Conservation (phyloP, 1,284 basidiomycete species). For the Tetrapyrgos nigripes region DNA sequence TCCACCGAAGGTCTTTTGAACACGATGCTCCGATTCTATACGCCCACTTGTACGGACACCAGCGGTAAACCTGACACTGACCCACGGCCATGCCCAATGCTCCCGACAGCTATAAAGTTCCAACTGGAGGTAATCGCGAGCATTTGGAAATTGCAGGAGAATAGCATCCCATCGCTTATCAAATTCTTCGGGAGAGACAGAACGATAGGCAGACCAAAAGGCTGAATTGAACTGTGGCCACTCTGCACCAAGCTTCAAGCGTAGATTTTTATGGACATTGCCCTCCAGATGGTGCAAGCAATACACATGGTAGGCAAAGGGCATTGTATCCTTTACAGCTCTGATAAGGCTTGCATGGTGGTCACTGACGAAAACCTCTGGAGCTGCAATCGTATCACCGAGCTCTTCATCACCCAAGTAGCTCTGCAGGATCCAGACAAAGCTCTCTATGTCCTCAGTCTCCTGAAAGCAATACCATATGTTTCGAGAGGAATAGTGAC, state of each 20-base stretch:
- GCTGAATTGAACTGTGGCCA: conserved; percentile 24
- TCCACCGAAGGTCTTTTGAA: conserved; percentile 27
- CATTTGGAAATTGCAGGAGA: conserved; percentile 13
- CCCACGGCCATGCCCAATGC: conserved; percentile 38
- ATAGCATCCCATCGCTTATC: conserved; percentile 25
- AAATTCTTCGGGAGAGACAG: conserved; percentile 35
- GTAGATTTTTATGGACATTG: conserved; percentile 27
- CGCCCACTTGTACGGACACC: conserved; percentile 35
- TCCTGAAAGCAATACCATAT: conserved; percentile 32
- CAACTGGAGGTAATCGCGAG: conserved; percentile 27
- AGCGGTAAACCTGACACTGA: conserved; percentile 30
- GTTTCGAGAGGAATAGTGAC: conserved; percentile 23
- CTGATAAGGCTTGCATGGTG: conserved; percentile 25
- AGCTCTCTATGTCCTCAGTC: conserved; percentile 24
- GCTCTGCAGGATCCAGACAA: conserved; percentile 32
- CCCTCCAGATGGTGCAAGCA: conserved; percentile 34
- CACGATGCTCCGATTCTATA: conserved; percentile 31
- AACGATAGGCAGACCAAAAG: conserved; percentile 33
- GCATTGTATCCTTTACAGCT: conserved; percentile 15
- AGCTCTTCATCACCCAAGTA: conserved; percentile 22
- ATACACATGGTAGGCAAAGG: conserved; percentile 25
- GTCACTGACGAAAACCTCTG: conserved; percentile 23
- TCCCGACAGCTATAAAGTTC: conserved; percentile 30
- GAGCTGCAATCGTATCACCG: conserved; percentile 12
- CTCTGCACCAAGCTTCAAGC: conserved; percentile 16